Conservation (phyloP, 345 rosid genomes). For the Euphorbia tirucalli region DNA sequence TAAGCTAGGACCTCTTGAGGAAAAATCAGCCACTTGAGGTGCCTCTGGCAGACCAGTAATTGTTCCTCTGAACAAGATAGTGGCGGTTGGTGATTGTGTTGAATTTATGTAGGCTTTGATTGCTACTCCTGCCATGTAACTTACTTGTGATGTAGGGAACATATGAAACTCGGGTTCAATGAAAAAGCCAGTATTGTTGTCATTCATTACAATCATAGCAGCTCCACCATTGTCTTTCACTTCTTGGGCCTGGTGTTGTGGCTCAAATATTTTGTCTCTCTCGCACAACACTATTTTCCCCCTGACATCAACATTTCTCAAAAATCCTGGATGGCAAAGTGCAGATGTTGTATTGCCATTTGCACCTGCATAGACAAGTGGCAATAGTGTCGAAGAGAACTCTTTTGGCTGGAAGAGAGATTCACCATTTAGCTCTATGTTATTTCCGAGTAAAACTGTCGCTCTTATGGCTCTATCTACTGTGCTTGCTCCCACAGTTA, state of each 20-base stretch:
- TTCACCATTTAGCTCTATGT: constrained; percentile 1
- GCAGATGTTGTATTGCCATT: background rate
- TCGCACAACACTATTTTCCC: constrained; percentile 12
- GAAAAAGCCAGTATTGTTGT: background rate
- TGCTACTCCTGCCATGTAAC: constrained; percentile 4
- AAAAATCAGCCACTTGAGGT: constrained; percentile 14
- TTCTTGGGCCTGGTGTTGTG: no score
- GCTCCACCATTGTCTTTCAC: constrained; percentile 19
- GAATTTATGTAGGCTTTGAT: constrained; percentile 16
- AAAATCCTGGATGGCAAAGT: constrained; percentile 1
- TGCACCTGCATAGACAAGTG: constrained; percentile 14
- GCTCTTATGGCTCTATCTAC: constrained; percentile 30
- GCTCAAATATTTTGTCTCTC: no score
- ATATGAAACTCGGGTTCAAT: background rate
- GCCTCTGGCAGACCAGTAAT: constrained; percentile 6
- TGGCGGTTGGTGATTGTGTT: constrained; percentile 3
- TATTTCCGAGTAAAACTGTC: constrained; percentile 34
- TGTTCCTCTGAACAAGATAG: constrained; percentile 12
- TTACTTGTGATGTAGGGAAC: constrained; percentile 16
- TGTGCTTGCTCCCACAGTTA: constrained; percentile 39
- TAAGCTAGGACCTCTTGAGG: constrained; percentile 22
- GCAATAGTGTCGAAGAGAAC: constrained; percentile 1
- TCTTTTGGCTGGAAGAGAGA: constrained; percentile 6
- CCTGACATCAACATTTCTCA: constrained; percentile 7
- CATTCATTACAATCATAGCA: constrained; percentile 23